Evolutionary conservation across 768 basidiomycete genomes (phyloP).

Genomic region (Pisolithus tinctorius): DNA sequence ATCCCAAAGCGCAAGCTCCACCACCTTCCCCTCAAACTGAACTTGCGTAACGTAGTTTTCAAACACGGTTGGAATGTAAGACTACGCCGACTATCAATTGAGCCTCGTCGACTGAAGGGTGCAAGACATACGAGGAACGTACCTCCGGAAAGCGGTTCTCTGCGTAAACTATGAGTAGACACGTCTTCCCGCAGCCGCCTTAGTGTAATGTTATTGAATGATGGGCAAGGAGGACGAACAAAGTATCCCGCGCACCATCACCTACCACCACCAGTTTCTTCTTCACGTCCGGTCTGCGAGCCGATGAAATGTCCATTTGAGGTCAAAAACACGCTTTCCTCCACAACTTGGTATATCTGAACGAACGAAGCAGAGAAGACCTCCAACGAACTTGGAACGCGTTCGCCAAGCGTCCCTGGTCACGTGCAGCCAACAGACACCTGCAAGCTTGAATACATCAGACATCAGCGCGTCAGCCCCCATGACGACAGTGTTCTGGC

Average conservation of each 20-base stretch:
- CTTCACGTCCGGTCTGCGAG: conserved; percentile 71
- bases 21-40: conserved; percentile 77
- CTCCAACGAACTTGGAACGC: background rate
- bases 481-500: conserved; percentile 50
- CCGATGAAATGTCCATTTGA: conserved; percentile 19
- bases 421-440: background rate
- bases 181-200: conserved; percentile 91
- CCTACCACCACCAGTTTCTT: conserved; percentile 85
- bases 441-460: background rate
- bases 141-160: conserved; percentile 97
- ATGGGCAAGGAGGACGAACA: conserved; percentile 19
- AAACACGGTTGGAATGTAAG: conserved; percentile 90
- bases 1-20: conserved; percentile 98
- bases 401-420: background rate
- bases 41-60: conserved; percentile 92
- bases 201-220: conserved; percentile 23
- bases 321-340: background rate
- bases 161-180: conserved; percentile 92
- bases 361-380: background rate
- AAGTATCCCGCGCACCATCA: conserved; percentile 54
- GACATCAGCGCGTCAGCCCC: background rate
- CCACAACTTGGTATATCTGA: background rate
- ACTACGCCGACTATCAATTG: conserved; percentile 37
- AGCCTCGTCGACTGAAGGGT: conserved; percentile 8
- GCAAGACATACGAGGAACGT: conserved; percentile 20